A percentile compares a stretch with the other conserved stretches of the same genome.
These are phyloP conservation scores for Starmera amethionina DNA, from an alignment of 805 yeast genomes.

Conservation along the genomic window DNA sequence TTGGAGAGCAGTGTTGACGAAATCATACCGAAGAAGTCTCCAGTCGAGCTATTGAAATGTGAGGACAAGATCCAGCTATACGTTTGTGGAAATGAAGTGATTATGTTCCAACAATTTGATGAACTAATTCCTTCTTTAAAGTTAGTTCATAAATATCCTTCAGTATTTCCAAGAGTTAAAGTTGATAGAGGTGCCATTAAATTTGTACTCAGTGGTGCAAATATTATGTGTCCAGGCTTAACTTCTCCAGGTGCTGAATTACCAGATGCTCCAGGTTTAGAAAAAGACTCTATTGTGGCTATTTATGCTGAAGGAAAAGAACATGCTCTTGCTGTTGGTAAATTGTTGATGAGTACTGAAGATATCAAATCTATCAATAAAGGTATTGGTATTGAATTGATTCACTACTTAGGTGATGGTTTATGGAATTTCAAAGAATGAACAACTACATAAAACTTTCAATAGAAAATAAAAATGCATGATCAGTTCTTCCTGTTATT, in stretches of 20 bases:
- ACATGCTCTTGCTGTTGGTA: constrained; percentile 84
- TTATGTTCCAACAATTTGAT: constrained; percentile 74
- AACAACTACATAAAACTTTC: constrained; percentile 10
- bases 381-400: constrained; percentile 81
- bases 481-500: too few species aligned
- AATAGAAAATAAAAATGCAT: constrained; percentile 14
- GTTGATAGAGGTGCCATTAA: constrained; percentile 97
- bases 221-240: constrained; percentile 93
- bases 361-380: constrained; percentile 77
- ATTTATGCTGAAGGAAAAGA: constrained; percentile 92
- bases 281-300: constrained; percentile 62
- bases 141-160: constrained; percentile 74
- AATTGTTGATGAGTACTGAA: constrained; percentile 76
- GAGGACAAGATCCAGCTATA: constrained; percentile 82
- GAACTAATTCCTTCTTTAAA: constrained; percentile 67
- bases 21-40: constrained; percentile 81
- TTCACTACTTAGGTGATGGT: constrained; percentile 85
- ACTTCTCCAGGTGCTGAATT: constrained; percentile 77
- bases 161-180: constrained; percentile 73
- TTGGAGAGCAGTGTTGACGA: constrained; percentile 72
- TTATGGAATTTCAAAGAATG: constrained; percentile 53
- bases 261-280: constrained; percentile 62
- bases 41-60: constrained; percentile 71
- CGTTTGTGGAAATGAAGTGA: constrained; percentile 60
- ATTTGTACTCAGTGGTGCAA: constrained; percentile 91